Percentiles rank a stretch among this genome's conserved stretches.
Conservation (phyloP, 1,284 basidiomycete genomes). For the Ganoderma sinense region DNA sequence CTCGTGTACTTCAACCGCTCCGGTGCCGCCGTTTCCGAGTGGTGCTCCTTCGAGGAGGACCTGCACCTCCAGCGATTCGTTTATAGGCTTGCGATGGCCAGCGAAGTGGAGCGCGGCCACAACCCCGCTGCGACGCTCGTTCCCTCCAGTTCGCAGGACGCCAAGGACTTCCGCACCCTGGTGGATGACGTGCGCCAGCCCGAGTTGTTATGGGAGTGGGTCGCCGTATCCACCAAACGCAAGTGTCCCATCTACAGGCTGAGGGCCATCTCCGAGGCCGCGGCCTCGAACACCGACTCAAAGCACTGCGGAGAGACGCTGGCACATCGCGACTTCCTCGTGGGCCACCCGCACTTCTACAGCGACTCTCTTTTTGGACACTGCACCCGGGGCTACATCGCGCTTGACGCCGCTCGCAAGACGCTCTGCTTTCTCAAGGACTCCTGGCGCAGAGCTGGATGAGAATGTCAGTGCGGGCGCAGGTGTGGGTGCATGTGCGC, state of each 20-base stretch:
- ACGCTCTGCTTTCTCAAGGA: conserved; percentile 14
- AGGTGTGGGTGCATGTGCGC: neutral
- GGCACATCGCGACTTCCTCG: conserved; percentile 1
- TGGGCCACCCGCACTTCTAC: conserved; percentile 5
- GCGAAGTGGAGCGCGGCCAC: conserved; percentile 16
- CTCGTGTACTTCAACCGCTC: conserved; percentile 18
- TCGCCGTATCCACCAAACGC: neutral
- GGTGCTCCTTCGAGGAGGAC: conserved; percentile 8
- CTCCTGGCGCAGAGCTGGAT: conserved; percentile 16
- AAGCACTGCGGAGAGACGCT: no score
- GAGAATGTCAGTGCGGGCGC: neutral
- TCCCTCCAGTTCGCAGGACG: neutral
- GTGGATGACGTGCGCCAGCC: neutral
- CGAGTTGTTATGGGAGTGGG: neutral
- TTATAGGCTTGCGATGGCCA: conserved; percentile 17
- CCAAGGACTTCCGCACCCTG: neutral
- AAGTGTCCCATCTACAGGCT: conserved; percentile 2
- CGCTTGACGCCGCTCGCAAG: neutral
- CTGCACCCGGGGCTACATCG: conserved; percentile 15
- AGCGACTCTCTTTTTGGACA: conserved; percentile 9
- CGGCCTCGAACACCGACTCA: no score
- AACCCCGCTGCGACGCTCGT: conserved; percentile 18
- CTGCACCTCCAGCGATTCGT: conserved; percentile 16
- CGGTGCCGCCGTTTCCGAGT: conserved; percentile 13
- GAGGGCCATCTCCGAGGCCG: neutral